phyloP scores from a whole-genome alignment of 805 yeast genomes.

The Candida peoriensis region DNA sequence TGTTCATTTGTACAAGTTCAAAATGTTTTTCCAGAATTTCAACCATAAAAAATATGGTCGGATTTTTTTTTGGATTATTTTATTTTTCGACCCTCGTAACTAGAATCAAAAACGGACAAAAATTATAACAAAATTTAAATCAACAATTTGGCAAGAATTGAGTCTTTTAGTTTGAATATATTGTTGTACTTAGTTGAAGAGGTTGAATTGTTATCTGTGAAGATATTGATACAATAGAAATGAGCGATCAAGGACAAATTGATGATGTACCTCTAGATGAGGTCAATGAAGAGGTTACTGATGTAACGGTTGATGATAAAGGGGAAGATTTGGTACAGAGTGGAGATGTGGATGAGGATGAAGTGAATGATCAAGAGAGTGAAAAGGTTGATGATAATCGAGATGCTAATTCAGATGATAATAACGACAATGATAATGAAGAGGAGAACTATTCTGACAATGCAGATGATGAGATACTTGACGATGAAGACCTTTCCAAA shows the following conservation, averaged over 20 bases:
- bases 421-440: slow-evolving; percentile 6
- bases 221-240: too few species aligned
- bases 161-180: too few species aligned
- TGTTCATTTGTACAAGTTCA: too few species aligned
- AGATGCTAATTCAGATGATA: slow-evolving; percentile 3
- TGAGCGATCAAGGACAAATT: background rate
- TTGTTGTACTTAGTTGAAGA: too few species aligned
- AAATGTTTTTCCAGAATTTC: too few species aligned
- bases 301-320: too few species aligned
- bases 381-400: slow-evolving; percentile 12
- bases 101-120: too few species aligned
- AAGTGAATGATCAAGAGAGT: slow-evolving; percentile 2
- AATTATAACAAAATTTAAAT: too few species aligned
- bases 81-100: background rate
- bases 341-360: too few species aligned
- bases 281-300: slow-evolving; percentile 10
- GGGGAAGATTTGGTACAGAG: too few species aligned
- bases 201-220: too few species aligned
- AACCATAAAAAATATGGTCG: too few species aligned
- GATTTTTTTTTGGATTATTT: background rate
- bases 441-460: slow-evolving; percentile 22
- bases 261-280: background rate
- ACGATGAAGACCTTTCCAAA: slow-evolving; percentile 23
- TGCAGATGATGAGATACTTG: slow-evolving; percentile 15
- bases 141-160: background rate